Evolutionary conservation across 257 asterid genomes (phyloP).

Genomic region (Ballota nigra): DNA sequence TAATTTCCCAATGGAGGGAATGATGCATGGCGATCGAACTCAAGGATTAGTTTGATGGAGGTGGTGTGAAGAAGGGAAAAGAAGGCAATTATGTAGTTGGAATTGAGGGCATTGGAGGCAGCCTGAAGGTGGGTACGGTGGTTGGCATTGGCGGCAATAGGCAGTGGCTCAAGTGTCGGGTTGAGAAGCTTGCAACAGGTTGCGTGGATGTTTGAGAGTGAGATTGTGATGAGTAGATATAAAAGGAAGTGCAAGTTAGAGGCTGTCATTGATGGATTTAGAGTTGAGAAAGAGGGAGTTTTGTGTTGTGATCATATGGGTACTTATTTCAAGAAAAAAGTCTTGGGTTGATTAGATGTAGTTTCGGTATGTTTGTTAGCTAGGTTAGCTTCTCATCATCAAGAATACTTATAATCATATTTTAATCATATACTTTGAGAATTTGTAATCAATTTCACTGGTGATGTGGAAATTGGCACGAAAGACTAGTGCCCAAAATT

Average conservation of each 20-base stretch:
- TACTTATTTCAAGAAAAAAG: neutral
- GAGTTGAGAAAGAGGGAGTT: neutral
- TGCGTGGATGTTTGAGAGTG: conserved; percentile 12
- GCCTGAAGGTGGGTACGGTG: neutral
- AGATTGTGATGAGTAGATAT: neutral
- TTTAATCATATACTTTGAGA: too few relatives aligned
- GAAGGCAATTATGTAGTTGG: conserved; percentile 31
- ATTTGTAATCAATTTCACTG: too few relatives aligned
- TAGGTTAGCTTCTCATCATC: neutral
- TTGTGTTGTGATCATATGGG: conserved; percentile 13
- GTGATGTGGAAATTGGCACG: too few relatives aligned
- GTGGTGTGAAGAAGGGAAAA: conserved; percentile 29
- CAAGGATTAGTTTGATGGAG: conserved; percentile 23
- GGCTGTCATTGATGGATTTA: conserved; percentile 19
- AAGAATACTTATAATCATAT: neutral
- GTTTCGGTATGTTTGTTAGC: conserved; percentile 8
- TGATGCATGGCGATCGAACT: too few relatives aligned
- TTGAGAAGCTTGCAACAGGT: conserved; percentile 21
- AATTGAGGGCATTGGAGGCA: conserved; percentile 14
- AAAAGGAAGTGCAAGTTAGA: neutral
- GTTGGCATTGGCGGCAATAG: conserved; percentile 23
- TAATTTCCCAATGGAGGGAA: too few relatives aligned
- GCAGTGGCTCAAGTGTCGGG: conserved; percentile 28
- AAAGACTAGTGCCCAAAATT: too few relatives aligned
- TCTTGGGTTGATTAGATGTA: conserved; percentile 3